Conservation (phyloP, 345 rosid species). For the Melaleuca alternifolia region DNA sequence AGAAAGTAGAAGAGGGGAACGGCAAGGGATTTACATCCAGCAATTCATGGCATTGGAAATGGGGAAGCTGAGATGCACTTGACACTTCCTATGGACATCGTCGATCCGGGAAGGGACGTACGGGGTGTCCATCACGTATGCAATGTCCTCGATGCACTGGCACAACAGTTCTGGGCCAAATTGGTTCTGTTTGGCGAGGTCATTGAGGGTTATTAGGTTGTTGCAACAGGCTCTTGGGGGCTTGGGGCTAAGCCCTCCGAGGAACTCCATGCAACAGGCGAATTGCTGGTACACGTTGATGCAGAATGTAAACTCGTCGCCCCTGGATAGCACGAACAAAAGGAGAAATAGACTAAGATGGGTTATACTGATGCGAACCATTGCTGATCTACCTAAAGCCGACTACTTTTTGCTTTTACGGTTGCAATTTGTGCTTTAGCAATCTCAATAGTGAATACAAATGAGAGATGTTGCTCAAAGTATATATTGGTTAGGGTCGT, state of each 20-base stretch:
- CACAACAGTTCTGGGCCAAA: conserved; percentile 2
- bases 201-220: conserved; percentile 3
- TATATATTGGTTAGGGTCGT: background rate
- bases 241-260: background rate
- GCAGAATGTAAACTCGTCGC: background rate
- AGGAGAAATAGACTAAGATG: background rate
- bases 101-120: background rate
- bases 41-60: conserved; percentile 30
- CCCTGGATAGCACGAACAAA: background rate
- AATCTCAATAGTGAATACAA: background rate
- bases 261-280: background rate
- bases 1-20: background rate
- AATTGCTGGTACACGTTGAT: background rate
- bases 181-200: background rate
- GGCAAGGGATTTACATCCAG: conserved; percentile 10
- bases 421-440: background rate
- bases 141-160: conserved; percentile 21
- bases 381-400: background rate
- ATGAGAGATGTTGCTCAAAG: background rate
- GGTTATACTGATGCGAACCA: background rate
- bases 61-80: conserved; percentile 14
- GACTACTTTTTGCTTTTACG: background rate
- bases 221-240: conserved; percentile 1
- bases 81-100: conserved; percentile 2
- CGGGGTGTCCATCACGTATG: conserved; percentile 1